phyloP scores from a whole-genome alignment of 2,329 filamentous ascomycete genomes.

The Davidsoniella neocaledoniae region DNA sequence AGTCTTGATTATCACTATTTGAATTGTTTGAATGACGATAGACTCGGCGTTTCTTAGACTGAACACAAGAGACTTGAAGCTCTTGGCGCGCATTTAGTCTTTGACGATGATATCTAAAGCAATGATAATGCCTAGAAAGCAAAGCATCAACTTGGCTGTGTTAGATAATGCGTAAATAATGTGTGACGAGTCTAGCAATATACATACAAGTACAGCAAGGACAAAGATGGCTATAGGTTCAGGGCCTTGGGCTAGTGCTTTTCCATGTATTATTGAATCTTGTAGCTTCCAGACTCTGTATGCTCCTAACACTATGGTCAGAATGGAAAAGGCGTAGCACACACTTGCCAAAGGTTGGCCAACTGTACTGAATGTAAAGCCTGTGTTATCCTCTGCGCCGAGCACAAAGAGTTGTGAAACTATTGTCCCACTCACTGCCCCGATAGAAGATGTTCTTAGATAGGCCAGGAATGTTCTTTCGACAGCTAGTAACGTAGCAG shows the following conservation, averaged over 20 bases:
- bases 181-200: background rate
- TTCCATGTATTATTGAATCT: conserved; percentile 17
- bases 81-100: no score
- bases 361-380: conserved; percentile 41
- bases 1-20: no score
- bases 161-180: background rate
- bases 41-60: no score
- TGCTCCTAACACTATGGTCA: conserved; percentile 19
- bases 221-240: conserved; percentile 5
- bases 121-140: conserved; percentile 1
- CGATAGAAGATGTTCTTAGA: conserved; percentile 50
- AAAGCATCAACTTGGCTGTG: background rate
- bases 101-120: background rate
- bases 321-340: conserved; percentile 25
- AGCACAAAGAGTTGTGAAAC: conserved; percentile 52
- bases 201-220: conserved; percentile 1
- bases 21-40: no score
- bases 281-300: conserved; percentile 20
- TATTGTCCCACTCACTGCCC: conserved; percentile 49
- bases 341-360: conserved; percentile 39
- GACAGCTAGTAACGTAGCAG: conserved; percentile 32
- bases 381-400: conserved; percentile 16
- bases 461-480: conserved; percentile 62
- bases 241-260: conserved; percentile 19
- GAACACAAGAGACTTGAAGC: no score